Conservation (phyloP, 179 eudicot genomes). For the Pouteria campechiana region DNA sequence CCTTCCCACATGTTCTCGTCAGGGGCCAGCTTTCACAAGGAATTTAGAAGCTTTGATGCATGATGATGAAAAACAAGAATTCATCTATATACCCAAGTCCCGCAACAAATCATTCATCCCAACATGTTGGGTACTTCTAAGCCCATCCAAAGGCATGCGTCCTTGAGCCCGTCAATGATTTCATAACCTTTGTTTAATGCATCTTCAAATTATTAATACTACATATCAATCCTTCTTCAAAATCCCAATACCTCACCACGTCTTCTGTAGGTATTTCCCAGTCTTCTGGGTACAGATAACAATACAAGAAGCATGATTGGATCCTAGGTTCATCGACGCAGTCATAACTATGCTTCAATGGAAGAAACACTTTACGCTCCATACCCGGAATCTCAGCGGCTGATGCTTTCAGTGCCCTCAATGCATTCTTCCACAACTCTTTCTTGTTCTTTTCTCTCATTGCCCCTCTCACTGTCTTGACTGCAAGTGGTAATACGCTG, state of each 20-base stretch:
- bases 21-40: constrained; percentile 18
- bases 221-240: constrained; percentile 35
- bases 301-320: constrained; percentile 21
- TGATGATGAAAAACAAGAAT: too few relatives aligned
- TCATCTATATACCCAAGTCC: constrained; percentile 25
- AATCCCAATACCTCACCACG: constrained; percentile 32
- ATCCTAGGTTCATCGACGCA: constrained; percentile 12
- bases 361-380: constrained; percentile 14
- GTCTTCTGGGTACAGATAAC: constrained; percentile 28
- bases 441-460: constrained; percentile 8
- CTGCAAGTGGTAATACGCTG: constrained; percentile 17
- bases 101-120: constrained; percentile 29
- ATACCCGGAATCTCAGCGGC: constrained; percentile 14
- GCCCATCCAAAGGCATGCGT: constrained; percentile 28
- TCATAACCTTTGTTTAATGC: constrained; percentile 20
- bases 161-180: constrained; percentile 27
- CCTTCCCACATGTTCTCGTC: constrained; percentile 22
- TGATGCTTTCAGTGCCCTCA: constrained; percentile 11
- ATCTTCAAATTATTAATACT: constrained; percentile 14
- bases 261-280: constrained; percentile 18
- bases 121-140: constrained; percentile 15
- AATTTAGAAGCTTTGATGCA: constrained; percentile 10
- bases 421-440: constrained; percentile 12
- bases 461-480: constrained; percentile 12
- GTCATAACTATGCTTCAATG: constrained; percentile 19